Base-by-base conservation (phyloP, 1,284 basidiomycete genomes). In the Butyriboletus regius region DNA sequence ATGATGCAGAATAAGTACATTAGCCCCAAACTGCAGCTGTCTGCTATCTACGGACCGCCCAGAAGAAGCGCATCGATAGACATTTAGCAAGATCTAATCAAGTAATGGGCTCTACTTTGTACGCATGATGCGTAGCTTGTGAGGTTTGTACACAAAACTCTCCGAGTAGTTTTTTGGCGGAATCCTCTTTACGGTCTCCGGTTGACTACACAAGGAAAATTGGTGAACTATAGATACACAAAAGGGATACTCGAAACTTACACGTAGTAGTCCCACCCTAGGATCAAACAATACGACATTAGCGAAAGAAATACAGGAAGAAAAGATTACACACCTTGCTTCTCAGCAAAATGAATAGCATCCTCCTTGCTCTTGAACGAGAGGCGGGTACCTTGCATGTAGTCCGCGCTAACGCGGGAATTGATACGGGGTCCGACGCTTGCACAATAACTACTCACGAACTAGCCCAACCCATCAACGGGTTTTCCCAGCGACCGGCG, bases 401-500 rank as follows among this genome's bases (percentile, higher is more conserved):
- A 98, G 72, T 98, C 95, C 54, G 91, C 95, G 49, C 91, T 93
- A 42, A 60, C 37, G 39, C 35, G 49, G n/a, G 24, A 5, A 39
- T 51, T 15, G 47, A 31, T 26, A 40, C 12, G 7, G 13, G 5
- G n/a, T 15, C 36, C 35, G 15, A 36, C 22, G 20, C 38, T 13
- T n/a, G 10, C 20, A 35, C 33, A 32, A 47, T 2, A 10, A 45
- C n/a, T 15, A 76, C 85, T 70, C 65, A 91, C 89, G 85, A 89
- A 71, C 84, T 88, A 1, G 93, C 93, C 81, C 83, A 98, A 49
- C 95, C 95, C 90, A 98, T 98, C 61, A 98, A 71, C n/a, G 92
- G 91, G 68, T 98, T 98, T 78, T 97, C 93, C 95, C 95, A 98
- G 54, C 95, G 79, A 13, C 89, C 93, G 31, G 80, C 84, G 38